Base-by-base conservation (phyloP, 75 land plant species). In the Picea glauca region DNA sequence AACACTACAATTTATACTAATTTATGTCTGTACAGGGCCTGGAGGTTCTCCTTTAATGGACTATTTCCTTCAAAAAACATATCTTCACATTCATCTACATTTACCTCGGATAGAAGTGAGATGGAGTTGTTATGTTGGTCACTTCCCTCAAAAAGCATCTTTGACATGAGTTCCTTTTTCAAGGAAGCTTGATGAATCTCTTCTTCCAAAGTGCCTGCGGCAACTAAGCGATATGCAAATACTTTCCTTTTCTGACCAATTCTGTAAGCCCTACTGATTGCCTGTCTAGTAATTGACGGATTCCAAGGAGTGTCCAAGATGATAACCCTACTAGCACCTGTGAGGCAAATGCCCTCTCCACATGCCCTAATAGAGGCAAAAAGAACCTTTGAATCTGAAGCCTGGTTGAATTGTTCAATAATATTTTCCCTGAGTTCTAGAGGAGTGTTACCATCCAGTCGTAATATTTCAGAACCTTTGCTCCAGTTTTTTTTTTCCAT, bases 321-420 rank as follows among this genome's bases (percentile, higher is more conserved):
- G 0, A 96, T 76, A 8, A 96, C 82, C 23, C 99, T 82, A 13
- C 95, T 92, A 35, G 98, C 99, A 56, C 98, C 99, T 35, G 93
- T 91, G 11, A 96, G 84, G 46, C 95, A 96, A 4, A 96, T 92
- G 2, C 99, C 99, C 61, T 96, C 99, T 21, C 98, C 98, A 85
- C 99, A 94, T 4, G 99, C 94, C 77, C 91, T 96, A 50, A 96
- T 92, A 0, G 99, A 96, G 14, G 95, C 99, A 73, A 93, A 86
- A 17, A 96, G 76, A 30, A 96, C 83, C 60, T 70, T 84, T 2
- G 95, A 88, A 58, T 87, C 86, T 13, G 90, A 63, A 15, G 87
- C 91, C 9, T 56, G 81, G 79, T 96, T 96, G 75, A 94, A 94
- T 5, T 23, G 78, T 2, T 92, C 88, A 85, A 92, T 89, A 0